Evolutionary conservation across 2,329 filamentous ascomycete species (phyloP).

Genomic region (Botrytis galanthina): DNA sequence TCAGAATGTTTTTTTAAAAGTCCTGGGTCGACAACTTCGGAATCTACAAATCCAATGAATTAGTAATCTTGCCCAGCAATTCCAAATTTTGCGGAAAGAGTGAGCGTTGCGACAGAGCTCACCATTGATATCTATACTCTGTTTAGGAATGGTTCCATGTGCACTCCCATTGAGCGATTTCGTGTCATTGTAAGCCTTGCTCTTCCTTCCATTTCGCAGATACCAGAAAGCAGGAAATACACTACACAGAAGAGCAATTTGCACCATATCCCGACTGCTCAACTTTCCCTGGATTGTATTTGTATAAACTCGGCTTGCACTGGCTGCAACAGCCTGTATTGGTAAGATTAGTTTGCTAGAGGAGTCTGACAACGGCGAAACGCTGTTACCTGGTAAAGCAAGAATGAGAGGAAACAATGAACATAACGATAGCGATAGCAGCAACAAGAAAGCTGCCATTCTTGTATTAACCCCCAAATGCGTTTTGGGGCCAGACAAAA

Average conservation of each 20-base stretch:
- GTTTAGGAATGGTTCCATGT: slow-evolving; percentile 14
- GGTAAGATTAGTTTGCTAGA: slow-evolving; percentile 12
- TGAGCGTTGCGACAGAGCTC: slow-evolving; percentile 19
- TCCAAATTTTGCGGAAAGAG: background rate
- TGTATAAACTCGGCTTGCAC: slow-evolving; percentile 25
- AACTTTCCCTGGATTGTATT: slow-evolving; percentile 26
- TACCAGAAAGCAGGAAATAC: slow-evolving; percentile 31
- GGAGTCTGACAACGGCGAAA: background rate
- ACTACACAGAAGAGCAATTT: slow-evolving; percentile 28
- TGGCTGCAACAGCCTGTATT: slow-evolving; percentile 26
- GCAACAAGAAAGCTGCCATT: slow-evolving; percentile 11
- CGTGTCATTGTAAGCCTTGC: slow-evolving; percentile 27
- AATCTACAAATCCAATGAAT: slow-evolving; percentile 27
- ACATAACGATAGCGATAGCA: slow-evolving; percentile 6
- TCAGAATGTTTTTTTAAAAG: slow-evolving; percentile 75
- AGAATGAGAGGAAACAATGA: slow-evolving; percentile 2
- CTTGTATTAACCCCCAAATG: slow-evolving; percentile 3
- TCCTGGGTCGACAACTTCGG: slow-evolving; percentile 59
- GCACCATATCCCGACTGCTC: slow-evolving; percentile 30
- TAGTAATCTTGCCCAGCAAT: slow-evolving; percentile 12
- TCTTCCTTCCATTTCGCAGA: slow-evolving; percentile 25
- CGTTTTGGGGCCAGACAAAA: slow-evolving; percentile 5
- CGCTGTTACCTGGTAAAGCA: slow-evolving; percentile 16
- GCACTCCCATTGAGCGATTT: slow-evolving; percentile 1
- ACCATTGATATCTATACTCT: slow-evolving; percentile 28